A percentile compares a stretch with the other conserved stretches of the same genome.
Conservation (phyloP, 2,329 filamentous ascomycete genomes). For the Helminthosporium solani region DNA sequence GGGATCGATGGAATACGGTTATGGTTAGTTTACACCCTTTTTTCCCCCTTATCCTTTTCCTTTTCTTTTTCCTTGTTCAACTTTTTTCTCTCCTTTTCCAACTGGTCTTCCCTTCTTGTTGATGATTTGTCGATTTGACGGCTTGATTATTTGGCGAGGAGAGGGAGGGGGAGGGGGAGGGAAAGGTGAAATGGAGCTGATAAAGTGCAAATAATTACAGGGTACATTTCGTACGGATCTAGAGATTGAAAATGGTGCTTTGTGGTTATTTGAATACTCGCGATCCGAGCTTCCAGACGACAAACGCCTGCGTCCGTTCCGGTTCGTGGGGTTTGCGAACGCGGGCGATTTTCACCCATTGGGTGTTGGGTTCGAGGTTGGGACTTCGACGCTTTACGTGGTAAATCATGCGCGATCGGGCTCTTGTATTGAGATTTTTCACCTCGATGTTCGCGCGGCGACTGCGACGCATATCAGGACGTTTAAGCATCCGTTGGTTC, state of each 20-base stretch:
- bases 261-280: constrained; percentile 46
- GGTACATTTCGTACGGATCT: constrained; percentile 30
- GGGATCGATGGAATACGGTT: constrained; percentile 50
- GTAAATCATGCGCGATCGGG: constrained; percentile 43
- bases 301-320: constrained; percentile 25
- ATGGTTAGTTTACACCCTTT: constrained; percentile 37
- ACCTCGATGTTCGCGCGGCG: constrained; percentile 21
- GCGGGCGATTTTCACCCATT: constrained; percentile 45
- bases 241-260: constrained; percentile 22
- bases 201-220: too few species aligned
- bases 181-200: too few species aligned
- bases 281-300: constrained; percentile 16
- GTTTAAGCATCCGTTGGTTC: constrained; percentile 33
- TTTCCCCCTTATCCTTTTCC: too few species aligned
- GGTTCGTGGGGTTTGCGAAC: constrained; percentile 24
- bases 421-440: constrained; percentile 36
- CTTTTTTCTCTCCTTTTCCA: not conserved
- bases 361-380: constrained; percentile 41
- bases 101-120: too few species aligned
- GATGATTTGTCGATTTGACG: too few species aligned
- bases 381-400: constrained; percentile 41
- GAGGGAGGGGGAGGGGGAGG: too few species aligned
- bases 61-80: not conserved
- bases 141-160: too few species aligned
- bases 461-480: constrained; percentile 33